Conservation (phyloP, 805 yeast species). For the Jamesozyma gamospora region DNA sequence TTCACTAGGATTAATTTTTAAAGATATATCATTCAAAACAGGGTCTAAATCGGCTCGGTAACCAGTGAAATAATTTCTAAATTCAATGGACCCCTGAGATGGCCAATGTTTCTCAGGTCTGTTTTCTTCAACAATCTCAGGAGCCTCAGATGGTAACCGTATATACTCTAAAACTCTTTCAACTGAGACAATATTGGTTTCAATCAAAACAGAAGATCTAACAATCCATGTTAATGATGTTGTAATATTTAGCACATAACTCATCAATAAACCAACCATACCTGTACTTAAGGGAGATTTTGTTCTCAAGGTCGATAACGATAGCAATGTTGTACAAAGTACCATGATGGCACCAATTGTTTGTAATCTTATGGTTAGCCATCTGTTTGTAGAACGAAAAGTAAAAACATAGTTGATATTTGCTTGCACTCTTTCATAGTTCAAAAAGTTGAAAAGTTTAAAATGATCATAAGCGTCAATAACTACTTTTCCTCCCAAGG, state of each 20-base stretch:
- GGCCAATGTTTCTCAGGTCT: conserved; percentile 49
- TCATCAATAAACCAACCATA: conserved; percentile 54
- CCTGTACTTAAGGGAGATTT: conserved; percentile 43
- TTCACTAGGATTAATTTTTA: conserved; percentile 43
- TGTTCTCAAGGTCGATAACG: conserved; percentile 33
- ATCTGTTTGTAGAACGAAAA: conserved; percentile 48
- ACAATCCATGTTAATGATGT: conserved; percentile 46
- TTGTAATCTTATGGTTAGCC: conserved; percentile 55
- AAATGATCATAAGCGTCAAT: conserved; percentile 68
- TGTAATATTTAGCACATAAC: conserved; percentile 51
- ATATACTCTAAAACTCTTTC: conserved; percentile 59
- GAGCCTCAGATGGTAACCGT: conserved; percentile 37
- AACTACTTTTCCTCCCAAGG: conserved; percentile 66
- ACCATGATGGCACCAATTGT: conserved; percentile 50
- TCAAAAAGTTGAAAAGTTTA: conserved; percentile 49
- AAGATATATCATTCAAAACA: conserved; percentile 40
- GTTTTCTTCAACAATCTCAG: conserved; percentile 35
- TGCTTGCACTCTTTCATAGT: conserved; percentile 41
- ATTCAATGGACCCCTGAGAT: conserved; percentile 37
- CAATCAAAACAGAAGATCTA: conserved; percentile 52
- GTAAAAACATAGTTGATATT: conserved; percentile 40
- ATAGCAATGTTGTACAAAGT: conserved; percentile 40
- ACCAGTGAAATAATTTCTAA: conserved; percentile 45
- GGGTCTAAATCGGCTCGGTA: conserved; percentile 52
- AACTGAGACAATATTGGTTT: conserved; percentile 53